These are phyloP conservation scores for Cryptosporidium bovis DNA, from an alignment of 169 alveolate genomes.

Conservation along the genomic window DNA sequence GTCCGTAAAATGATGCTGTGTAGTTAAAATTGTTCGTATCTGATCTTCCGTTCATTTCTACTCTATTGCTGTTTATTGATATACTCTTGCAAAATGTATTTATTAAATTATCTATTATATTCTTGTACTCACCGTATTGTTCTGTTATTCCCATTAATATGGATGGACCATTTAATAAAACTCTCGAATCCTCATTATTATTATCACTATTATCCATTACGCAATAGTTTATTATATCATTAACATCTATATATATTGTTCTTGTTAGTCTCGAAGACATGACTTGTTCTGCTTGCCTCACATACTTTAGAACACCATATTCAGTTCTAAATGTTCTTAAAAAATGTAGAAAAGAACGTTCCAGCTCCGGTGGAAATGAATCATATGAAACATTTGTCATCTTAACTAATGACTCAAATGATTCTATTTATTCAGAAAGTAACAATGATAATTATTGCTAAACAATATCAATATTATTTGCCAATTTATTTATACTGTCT, in stretches of 20 bases:
- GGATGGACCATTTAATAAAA: conserved; percentile 40
- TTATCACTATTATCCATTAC: not conserved
- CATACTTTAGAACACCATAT: conserved; percentile 40
- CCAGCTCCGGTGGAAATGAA: conserved; percentile 33
- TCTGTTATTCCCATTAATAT: conserved; percentile 38
- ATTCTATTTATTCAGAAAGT: conserved; percentile 1
- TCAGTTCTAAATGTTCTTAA: conserved; percentile 28
- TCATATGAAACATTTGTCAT: conserved; percentile 4
- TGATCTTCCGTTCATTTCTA: conserved; percentile 12
- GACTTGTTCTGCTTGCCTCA: conserved; percentile 56
- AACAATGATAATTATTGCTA: not conserved
- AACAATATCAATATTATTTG: too few relatives aligned
- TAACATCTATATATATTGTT: conserved; percentile 49
- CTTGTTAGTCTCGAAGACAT: conserved; percentile 39
- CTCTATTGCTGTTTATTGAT: not conserved
- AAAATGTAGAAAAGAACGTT: conserved; percentile 50
- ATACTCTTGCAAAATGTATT: conserved; percentile 42
- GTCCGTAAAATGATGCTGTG: conserved; percentile 56
- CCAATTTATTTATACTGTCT: too few relatives aligned
- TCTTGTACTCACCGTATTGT: conserved; percentile 48
- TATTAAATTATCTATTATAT: conserved; percentile 28
- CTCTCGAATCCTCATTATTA: not conserved
- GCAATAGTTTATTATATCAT: conserved; percentile 30
- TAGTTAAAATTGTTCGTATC: conserved; percentile 4
- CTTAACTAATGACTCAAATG: not conserved